These are phyloP conservation scores for Phanerodontia chrysosporium DNA, from an alignment of 768 basidiomycete species.

Conservation along the genomic window DNA sequence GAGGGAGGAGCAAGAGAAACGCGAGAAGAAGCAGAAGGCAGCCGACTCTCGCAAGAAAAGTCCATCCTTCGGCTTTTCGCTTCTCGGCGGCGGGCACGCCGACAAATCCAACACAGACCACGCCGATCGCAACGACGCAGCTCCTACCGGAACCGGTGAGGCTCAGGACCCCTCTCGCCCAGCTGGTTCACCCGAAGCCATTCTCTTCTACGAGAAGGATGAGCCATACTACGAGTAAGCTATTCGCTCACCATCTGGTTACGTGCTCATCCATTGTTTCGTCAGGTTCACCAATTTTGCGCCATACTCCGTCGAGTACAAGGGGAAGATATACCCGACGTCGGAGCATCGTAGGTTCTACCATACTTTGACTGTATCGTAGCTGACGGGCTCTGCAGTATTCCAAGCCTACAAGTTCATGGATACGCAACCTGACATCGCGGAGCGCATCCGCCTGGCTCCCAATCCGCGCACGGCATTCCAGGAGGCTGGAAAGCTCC, in stretches of 20 bases:
- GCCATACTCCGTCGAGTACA: not conserved
- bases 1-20: too few relatives aligned
- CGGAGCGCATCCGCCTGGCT: constrained; percentile 11
- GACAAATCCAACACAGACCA: too few relatives aligned
- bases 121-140: too few relatives aligned
- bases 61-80: not conserved
- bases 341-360: not conserved
- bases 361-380: not conserved
- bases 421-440: constrained; percentile 5
- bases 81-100: too few relatives aligned
- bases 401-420: constrained; percentile 15
- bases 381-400: not conserved
- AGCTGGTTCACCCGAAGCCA: too few relatives aligned
- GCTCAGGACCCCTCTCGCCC: too few relatives aligned
- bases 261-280: not conserved
- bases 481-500: constrained; percentile 7
- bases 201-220: constrained; percentile 1
- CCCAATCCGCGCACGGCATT: constrained; percentile 11
- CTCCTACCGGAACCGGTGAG: too few relatives aligned
- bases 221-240: constrained; percentile 5
- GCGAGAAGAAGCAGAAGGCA: not conserved
- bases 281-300: constrained; percentile 11
- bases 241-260: too few relatives aligned
- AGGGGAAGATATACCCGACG: constrained; percentile 1
- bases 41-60: not conserved